Base-by-base conservation (phyloP, 2,329 filamentous ascomycete species). In the Hortaea sp. region DNA sequence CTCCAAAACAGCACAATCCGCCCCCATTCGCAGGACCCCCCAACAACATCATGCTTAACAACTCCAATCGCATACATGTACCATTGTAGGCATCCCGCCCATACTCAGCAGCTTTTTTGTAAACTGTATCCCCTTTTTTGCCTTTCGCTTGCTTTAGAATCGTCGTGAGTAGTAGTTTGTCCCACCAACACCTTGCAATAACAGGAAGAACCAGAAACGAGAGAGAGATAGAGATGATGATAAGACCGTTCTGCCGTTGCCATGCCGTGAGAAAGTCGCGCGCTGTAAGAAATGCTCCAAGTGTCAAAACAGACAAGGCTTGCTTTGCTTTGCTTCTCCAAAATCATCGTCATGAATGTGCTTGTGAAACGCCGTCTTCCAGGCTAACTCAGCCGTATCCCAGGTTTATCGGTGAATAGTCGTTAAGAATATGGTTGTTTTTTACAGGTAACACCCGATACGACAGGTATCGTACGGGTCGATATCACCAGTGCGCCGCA, bases 301-400 rank as follows among this genome's bases (percentile, higher is more conserved):
- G 32, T 35, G 20, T 20, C 20, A 20, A 20, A 20, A 20, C 20
- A 20, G 20, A 20, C 20, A 20, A 20, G 20, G 20, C 20, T 20
- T 20, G 20, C 20, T 20, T 20, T 20, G 20, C 20, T 20, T 20
- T 20, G 20, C 20, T 20, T 20, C 20, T 27, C 37, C 10, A 5
- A 39, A 27, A 39, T 12, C 13, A 27, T 39, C 10, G 13, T 37
- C 39, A 32, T 31, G 41, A 39, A 47, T 40, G 45, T 20, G 20
- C 20, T 41, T 43, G 37, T 35, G 13, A 42, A 49, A 49, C 47
- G 47, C 47, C 43, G 42, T 46, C 43, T 13, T 46, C 43, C 47
- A 43, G 35, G 38, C 29, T 43, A 28, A 27, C 27, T 37, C n/a
- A 30, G 28, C 13, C 10, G 20, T 39, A 13, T 39, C 37, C 32